Conservation (phyloP, 768 basidiomycete species). For the Suillus tomentosus region DNA sequence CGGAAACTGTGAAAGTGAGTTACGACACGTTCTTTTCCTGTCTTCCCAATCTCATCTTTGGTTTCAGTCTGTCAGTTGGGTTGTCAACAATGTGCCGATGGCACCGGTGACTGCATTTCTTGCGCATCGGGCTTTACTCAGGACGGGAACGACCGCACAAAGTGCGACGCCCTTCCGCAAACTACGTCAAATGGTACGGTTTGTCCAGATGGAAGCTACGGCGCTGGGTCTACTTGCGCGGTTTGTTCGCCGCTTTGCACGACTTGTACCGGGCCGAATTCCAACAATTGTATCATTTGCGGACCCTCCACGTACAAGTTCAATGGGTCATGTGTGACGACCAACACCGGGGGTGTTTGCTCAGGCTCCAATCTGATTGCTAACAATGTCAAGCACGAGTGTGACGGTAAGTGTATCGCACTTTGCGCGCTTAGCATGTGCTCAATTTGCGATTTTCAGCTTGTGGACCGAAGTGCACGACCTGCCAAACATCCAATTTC, state of each 20-base stretch:
- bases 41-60: slow-evolving; percentile 6
- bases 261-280: slow-evolving; percentile 69
- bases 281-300: slow-evolving; percentile 74
- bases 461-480: slow-evolving; percentile 81
- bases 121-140: slow-evolving; percentile 75
- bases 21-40: slow-evolving; percentile 5
- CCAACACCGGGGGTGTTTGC: slow-evolving; percentile 72
- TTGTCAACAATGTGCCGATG: slow-evolving; percentile 68
- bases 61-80: slow-evolving; percentile 68
- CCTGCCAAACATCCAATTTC: slow-evolving; percentile 76
- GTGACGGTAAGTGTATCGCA: slow-evolving; percentile 63
- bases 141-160: slow-evolving; percentile 63
- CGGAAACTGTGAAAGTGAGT: slow-evolving; percentile 73
- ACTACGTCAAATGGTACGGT: slow-evolving; percentile 50
- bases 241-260: slow-evolving; percentile 66
- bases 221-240: slow-evolving; percentile 53
- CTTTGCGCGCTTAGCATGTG: slow-evolving; percentile 6
- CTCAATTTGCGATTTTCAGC: slow-evolving; percentile 40
- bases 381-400: slow-evolving; percentile 81
- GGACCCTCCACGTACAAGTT: slow-evolving; percentile 59
- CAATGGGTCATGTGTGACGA: slow-evolving; percentile 70
- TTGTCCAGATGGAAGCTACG: slow-evolving; percentile 72
- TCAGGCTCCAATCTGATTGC: slow-evolving; percentile 68
- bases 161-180: slow-evolving; percentile 57
- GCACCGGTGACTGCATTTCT: slow-evolving; percentile 67